Evolutionary conservation across 2,329 filamentous ascomycete genomes (phyloP).

Genomic region (Xylaria sp.): DNA sequence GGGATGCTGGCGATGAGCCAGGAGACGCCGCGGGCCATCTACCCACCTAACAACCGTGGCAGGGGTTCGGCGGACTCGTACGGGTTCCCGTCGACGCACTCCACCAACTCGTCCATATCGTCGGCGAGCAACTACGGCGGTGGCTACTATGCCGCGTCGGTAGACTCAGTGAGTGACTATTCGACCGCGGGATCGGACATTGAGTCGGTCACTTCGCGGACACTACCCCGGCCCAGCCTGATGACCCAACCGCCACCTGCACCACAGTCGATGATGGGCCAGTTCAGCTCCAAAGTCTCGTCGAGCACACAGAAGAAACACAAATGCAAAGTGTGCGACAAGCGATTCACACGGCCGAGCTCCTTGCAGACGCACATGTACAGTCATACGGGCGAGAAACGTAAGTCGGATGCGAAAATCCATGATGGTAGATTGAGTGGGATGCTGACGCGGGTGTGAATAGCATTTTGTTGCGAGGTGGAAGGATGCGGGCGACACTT

Average conservation of each 20-base stretch:
- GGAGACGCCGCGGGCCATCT: slow-evolving; percentile 91
- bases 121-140: slow-evolving; percentile 81
- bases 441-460: slow-evolving; percentile 26
- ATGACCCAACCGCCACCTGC: slow-evolving; percentile 78
- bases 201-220: slow-evolving; percentile 80
- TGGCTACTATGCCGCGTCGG: slow-evolving; percentile 85
- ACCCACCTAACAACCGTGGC: slow-evolving; percentile 71
- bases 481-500: slow-evolving; percentile 96
- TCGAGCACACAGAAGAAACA: slow-evolving; percentile 99
- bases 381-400: slow-evolving; percentile 97
- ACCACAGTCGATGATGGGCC: slow-evolving; percentile 97
- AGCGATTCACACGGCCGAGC: slow-evolving; percentile 93
- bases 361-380: slow-evolving; percentile 98
- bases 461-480: slow-evolving; percentile 93
- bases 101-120: slow-evolving; percentile 89
- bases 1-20: slow-evolving; percentile 97
- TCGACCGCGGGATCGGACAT: slow-evolving; percentile 90
- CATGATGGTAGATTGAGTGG: background rate
- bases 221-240: slow-evolving; percentile 79
- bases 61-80: slow-evolving; percentile 86
- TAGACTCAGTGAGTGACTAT: slow-evolving; percentile 90
- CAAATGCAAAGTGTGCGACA: slow-evolving; percentile 99
- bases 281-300: slow-evolving; percentile 96
- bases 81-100: slow-evolving; percentile 87
- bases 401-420: slow-evolving; percentile 66